Evolutionary conservation across 495 filamentous ascomycete species (phyloP).

Genomic region (Penicillium paradoxum): DNA sequence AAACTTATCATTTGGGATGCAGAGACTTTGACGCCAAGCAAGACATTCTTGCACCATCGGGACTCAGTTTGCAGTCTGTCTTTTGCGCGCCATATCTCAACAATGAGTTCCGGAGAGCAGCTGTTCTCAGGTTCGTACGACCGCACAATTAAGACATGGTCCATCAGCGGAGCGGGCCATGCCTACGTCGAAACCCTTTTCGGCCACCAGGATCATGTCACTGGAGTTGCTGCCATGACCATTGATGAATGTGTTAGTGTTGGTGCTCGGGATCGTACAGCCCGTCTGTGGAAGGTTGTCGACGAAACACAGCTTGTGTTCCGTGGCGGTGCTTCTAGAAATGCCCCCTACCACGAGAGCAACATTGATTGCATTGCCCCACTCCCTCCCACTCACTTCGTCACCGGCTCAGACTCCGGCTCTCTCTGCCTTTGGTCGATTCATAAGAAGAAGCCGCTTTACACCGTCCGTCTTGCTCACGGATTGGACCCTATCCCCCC

Average conservation of each 20-base stretch:
- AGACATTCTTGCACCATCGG: slow-evolving; percentile 87
- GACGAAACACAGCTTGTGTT: slow-evolving; percentile 95
- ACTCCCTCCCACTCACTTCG: slow-evolving; percentile 83
- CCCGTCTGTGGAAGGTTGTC: slow-evolving; percentile 93
- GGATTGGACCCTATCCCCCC: slow-evolving; percentile 64
- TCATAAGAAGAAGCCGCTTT: slow-evolving; percentile 93
- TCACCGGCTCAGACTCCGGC: slow-evolving; percentile 91
- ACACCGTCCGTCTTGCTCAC: slow-evolving; percentile 73
- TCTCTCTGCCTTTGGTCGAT: slow-evolving; percentile 80
- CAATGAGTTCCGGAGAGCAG: slow-evolving; percentile 61
- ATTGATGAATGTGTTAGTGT: slow-evolving; percentile 87
- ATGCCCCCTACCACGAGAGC: slow-evolving; percentile 62
- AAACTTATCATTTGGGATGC: slow-evolving; percentile 84
- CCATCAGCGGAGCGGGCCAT: slow-evolving; percentile 50
- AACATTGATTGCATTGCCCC: slow-evolving; percentile 86
- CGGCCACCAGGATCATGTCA: slow-evolving; percentile 87
- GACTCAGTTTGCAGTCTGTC: slow-evolving; percentile 78
- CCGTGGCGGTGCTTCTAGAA: slow-evolving; percentile 64
- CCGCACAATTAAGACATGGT: slow-evolving; percentile 86
- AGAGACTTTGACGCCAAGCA: slow-evolving; percentile 65
- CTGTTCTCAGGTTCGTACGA: slow-evolving; percentile 84
- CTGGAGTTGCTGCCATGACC: slow-evolving; percentile 74
- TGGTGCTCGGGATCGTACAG: slow-evolving; percentile 84
- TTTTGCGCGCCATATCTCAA: slow-evolving; percentile 73
- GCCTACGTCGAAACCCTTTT: slow-evolving; percentile 95